Conservation (phyloP, 768 basidiomycete species). For the Asterophora lycoperdoides region DNA sequence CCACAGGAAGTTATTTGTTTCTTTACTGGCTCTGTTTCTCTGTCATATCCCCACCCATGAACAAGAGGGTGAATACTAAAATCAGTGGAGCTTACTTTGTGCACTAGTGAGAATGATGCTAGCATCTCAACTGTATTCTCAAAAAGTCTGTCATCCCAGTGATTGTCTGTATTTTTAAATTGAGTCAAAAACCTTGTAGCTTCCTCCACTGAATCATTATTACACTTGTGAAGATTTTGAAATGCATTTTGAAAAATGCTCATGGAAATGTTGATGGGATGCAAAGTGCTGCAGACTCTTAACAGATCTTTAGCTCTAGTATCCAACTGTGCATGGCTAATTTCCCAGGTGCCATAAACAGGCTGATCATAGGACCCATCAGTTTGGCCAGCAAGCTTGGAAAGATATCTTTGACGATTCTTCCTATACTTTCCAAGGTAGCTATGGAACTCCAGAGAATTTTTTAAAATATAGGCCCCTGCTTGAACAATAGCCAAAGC, state of each 20-base stretch:
- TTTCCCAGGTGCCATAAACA: neutral
- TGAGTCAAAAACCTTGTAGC: too few species aligned
- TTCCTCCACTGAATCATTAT: too few species aligned
- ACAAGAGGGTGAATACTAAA: too few species aligned
- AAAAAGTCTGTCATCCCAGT: too few species aligned
- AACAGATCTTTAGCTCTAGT: neutral
- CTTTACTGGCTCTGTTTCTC: too few species aligned
- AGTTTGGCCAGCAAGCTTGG: neutral
- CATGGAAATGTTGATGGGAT: neutral
- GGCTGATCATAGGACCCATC: neutral
- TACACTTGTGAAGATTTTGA: too few species aligned
- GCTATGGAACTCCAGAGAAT: neutral
- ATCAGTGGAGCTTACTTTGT: too few species aligned
- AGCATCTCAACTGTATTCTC: too few species aligned
- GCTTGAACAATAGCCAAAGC: slow-evolving; percentile 4
- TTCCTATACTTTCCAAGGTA: neutral
- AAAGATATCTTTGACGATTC: neutral
- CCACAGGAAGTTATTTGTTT: too few species aligned
- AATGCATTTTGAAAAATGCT: neutral
- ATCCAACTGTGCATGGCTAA: neutral
- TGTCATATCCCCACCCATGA: too few species aligned
- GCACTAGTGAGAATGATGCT: too few species aligned
- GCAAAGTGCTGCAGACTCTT: neutral
- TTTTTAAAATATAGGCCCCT: neutral
- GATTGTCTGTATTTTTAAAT: too few species aligned